Evolutionary conservation across 768 basidiomycete species (phyloP), one percentile per base, ranked within the genome.

Genomic region (Hypholoma fasciculare): DNA sequence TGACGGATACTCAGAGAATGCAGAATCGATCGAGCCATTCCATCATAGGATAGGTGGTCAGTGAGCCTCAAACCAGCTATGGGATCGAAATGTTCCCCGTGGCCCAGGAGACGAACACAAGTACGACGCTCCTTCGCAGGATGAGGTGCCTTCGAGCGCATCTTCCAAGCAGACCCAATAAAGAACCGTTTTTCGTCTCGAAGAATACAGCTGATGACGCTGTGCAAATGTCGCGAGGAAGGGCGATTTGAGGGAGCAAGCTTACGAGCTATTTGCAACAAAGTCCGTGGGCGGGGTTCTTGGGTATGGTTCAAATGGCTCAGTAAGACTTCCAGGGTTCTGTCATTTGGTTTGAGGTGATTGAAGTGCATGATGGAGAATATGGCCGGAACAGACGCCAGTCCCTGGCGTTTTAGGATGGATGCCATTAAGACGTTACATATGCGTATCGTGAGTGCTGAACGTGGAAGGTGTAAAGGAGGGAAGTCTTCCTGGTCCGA

Each of bases 381-480:
- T 43, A 90, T 68, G 47, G 61, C 61, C 17, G 71, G 75, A 54
- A 83, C 77, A 37, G 75, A 78, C 38, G 71, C 59, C 47, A 90
- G 69, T 40, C 88, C 87, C 58, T 75, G 75, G 40, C 72, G 70
- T 20, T 65, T 68, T 54, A 90, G 67, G 19, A 83, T 59, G 39
- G 83, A 82, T 50, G 74, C 72, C 12, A 91, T 71, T 17, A 88
- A 70, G 17, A 84, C 77, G 66, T 93, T 91, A 74, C 89, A 83
- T 26, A 89, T 71, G 52, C 78, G 73, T 38, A 73, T 69, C 7
- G 77, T 77, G 36, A 79, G 78, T 13, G 61, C 60, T 26, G 82
- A 65, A 37, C 59, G 63, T 2, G 71, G 49, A 44, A 68, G 51
- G 50, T 69, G 61, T 19, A 69, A 39, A 48, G 60, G 51, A 64